Evolutionary conservation across 805 yeast genomes (phyloP).

Genomic region (Candida dajiaensis): DNA sequence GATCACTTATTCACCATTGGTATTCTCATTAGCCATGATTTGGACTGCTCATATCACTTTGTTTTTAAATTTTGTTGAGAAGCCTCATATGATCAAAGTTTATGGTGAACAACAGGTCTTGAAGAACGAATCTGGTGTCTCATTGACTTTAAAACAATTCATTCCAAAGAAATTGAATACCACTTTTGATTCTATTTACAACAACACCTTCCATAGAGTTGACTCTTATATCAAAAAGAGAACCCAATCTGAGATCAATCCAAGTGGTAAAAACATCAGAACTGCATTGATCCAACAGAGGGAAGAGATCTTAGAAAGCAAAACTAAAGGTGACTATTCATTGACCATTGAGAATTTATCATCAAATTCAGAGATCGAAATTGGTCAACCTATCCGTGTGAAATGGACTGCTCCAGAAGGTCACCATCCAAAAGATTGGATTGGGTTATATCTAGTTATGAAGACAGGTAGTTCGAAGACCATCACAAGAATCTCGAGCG

Average conservation of each 20-base stretch:
- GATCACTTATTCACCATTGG: slow-evolving; percentile 47
- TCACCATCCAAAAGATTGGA: slow-evolving; percentile 59
- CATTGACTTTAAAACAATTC: slow-evolving; percentile 30
- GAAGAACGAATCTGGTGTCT: slow-evolving; percentile 43
- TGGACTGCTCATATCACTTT: slow-evolving; percentile 65
- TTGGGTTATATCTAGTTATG: slow-evolving; percentile 63
- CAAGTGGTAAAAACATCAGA: slow-evolving; percentile 7
- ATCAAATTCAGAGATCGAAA: slow-evolving; percentile 17
- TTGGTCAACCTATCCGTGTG: slow-evolving; percentile 52
- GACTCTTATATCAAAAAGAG: slow-evolving; percentile 23
- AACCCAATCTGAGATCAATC: slow-evolving; percentile 16
- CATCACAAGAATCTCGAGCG: slow-evolving; percentile 53
- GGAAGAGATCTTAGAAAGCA: neutral
- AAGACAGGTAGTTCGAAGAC: slow-evolving; percentile 52
- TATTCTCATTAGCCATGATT: slow-evolving; percentile 46
- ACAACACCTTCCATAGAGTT: slow-evolving; percentile 35
- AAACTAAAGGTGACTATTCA: slow-evolving; percentile 25
- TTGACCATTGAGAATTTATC: slow-evolving; percentile 19
- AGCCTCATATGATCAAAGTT: slow-evolving; percentile 68
- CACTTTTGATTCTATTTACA: slow-evolving; percentile 38
- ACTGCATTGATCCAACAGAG: slow-evolving; percentile 7
- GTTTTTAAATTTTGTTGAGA: slow-evolving; percentile 69
- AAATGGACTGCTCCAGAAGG: slow-evolving; percentile 47
- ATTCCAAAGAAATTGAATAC: slow-evolving; percentile 32
- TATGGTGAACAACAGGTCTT: slow-evolving; percentile 61